phyloP scores from a whole-genome alignment of 331 rosid species.

The Malus hybrid region DNA sequence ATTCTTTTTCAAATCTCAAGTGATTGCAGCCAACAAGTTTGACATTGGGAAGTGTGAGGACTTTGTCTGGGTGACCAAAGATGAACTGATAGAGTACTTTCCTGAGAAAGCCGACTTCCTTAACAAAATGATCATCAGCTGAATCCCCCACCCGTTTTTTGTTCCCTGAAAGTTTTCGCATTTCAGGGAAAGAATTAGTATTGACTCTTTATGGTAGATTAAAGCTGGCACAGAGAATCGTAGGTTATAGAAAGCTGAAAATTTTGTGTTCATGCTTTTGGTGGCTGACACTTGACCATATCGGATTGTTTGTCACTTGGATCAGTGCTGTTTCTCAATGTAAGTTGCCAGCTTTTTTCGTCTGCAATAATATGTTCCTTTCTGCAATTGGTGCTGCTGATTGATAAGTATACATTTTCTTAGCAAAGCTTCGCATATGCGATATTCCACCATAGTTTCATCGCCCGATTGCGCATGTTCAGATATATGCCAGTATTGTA shows the following conservation, averaged over 20 bases:
- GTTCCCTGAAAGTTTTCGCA: neutral
- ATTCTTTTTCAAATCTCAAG: conserved; percentile 88
- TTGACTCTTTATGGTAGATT: neutral
- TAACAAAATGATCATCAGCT: conserved; percentile 67
- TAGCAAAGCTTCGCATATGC: too few species aligned
- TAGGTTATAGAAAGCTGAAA: too few species aligned
- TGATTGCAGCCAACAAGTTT: conserved; percentile 60
- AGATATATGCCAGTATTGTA: too few species aligned
- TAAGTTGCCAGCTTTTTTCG: neutral
- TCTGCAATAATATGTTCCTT: neutral
- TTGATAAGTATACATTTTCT: neutral
- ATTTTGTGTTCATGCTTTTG: too few species aligned
- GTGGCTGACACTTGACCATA: neutral
- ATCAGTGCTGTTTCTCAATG: neutral
- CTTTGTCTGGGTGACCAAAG: conserved; percentile 87
- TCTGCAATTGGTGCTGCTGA: neutral
- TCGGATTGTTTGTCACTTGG: neutral
- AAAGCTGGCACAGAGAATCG: too few species aligned
- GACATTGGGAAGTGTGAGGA: conserved; percentile 52
- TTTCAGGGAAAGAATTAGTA: neutral
- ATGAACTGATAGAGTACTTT: conserved; percentile 65
- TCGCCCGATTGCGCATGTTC: too few species aligned
- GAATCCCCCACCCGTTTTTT: neutral
- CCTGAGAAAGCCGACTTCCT: conserved; percentile 75
- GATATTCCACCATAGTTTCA: too few species aligned